These are phyloP conservation scores for Castanospermum australe DNA, from an alignment of 306 rosid genomes.

Conservation along the genomic window DNA sequence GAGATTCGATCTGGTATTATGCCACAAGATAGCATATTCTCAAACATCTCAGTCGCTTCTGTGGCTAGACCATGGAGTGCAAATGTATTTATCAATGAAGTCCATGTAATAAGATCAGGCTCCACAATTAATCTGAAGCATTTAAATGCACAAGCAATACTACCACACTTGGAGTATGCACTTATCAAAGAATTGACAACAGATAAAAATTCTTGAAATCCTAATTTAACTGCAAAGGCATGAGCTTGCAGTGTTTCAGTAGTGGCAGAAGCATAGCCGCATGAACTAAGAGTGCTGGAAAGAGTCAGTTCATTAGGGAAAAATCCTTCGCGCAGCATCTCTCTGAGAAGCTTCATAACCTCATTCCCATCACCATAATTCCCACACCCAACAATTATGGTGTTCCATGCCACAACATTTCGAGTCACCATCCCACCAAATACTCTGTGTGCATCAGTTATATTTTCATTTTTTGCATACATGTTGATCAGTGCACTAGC, in stretches of 20 bases:
- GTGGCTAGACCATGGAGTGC: slow-evolving; percentile 72
- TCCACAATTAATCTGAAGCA: slow-evolving; percentile 52
- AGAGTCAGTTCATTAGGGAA: slow-evolving; percentile 64
- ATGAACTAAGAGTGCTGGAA: slow-evolving; percentile 64
- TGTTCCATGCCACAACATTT: slow-evolving; percentile 73
- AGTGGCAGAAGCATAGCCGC: slow-evolving; percentile 51
- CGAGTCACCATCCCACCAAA: slow-evolving; percentile 45
- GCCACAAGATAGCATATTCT: slow-evolving; percentile 60
- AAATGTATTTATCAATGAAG: slow-evolving; percentile 66
- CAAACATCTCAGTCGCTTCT: slow-evolving; percentile 56
- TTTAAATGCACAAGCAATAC: slow-evolving; percentile 39
- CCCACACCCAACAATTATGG: slow-evolving; percentile 68
- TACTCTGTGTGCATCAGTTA: slow-evolving; percentile 43
- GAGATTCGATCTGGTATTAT: slow-evolving; percentile 55
- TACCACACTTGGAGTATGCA: slow-evolving; percentile 82
- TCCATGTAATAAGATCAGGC: slow-evolving; percentile 73
- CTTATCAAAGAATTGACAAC: slow-evolving; percentile 53
- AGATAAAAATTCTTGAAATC: slow-evolving; percentile 54
- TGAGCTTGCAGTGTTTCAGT: slow-evolving; percentile 58
- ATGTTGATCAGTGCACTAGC: slow-evolving; percentile 61
- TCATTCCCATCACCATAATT: slow-evolving; percentile 50
- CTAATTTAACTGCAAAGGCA: slow-evolving; percentile 50
- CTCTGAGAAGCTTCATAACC: slow-evolving; percentile 53
- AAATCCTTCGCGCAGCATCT: slow-evolving; percentile 53
- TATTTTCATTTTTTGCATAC: slow-evolving; percentile 52